Evolutionary conservation across 2,329 filamentous ascomycete genomes (phyloP), one percentile per base, ranked within the genome.

Genomic region (Fonsecaea nubica): DNA sequence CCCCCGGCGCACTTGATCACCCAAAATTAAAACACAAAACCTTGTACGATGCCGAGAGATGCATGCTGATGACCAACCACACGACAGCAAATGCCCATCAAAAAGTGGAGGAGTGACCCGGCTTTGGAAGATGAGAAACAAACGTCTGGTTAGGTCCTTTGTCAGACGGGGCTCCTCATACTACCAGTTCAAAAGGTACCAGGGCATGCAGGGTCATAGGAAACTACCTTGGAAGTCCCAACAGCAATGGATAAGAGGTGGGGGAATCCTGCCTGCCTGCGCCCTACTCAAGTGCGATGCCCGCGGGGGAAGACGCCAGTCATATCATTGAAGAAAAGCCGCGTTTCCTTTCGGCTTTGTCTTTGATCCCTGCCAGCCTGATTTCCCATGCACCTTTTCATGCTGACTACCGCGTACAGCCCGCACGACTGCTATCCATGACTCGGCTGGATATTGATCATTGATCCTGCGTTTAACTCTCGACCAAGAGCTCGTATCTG

Each of bases 21-120:
- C 45, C 45, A 42, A 42, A 42, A 33, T 45, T 25, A 25, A 25
- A 25, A 25, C 25, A n/a, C 9, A 35, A 33, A 25, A 13, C 9
- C 38, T 12, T 25, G 42, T 50, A 32, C 38, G 2, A 18, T 12
- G 48, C 48, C 59, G 21, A 56, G 38, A 55, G 30, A 45, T 58
- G 61, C 61, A 63, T 25, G 45, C 32, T 52, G 61, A 63, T 63
- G 61, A 63, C 61, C 61, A 63, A 63, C 36, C 30, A 33, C 52
- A 52, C 38, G 50, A 32, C 32, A 32, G 18, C 9, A 25, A 52
- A 38, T 48, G 21, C 30, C 12, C 32, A 21, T 58, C 5, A 48
- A 15, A 32, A 38, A 48, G 61, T 63, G 53, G 38, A 50, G 12
- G 40, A 12, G 33, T 33, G 5, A 61, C 7, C 33, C 30, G 52